Conservation (phyloP, 805 yeast species). For the Schizosaccharomyces octosporus region DNA sequence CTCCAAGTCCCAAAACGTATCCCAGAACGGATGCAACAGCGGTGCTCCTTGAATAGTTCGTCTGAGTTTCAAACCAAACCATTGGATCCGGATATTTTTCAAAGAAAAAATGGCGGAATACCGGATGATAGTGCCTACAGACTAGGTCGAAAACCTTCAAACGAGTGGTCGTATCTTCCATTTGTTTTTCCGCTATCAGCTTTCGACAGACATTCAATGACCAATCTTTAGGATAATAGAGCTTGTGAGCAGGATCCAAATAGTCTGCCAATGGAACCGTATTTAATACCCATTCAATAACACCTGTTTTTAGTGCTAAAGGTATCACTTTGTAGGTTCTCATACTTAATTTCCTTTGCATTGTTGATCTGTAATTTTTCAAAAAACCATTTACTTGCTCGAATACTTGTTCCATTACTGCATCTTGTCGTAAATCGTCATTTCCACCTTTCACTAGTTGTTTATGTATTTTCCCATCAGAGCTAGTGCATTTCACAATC, state of each 20-base stretch:
- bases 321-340: slow-evolving; percentile 81
- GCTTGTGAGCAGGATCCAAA: slow-evolving; percentile 35
- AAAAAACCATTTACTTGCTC: slow-evolving; percentile 56
- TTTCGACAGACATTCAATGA: slow-evolving; percentile 34
- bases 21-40: slow-evolving; percentile 79
- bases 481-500: slow-evolving; percentile 29
- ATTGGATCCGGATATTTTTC: slow-evolving; percentile 41
- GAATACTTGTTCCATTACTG: slow-evolving; percentile 93
- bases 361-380: slow-evolving; percentile 27
- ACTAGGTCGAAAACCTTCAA: slow-evolving; percentile 24
- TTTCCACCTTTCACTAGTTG: slow-evolving; percentile 61
- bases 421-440: slow-evolving; percentile 86
- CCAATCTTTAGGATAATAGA: slow-evolving; percentile 19
- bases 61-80: slow-evolving; percentile 46
- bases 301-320: slow-evolving; percentile 63
- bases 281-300: slow-evolving; percentile 68
- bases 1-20: slow-evolving; percentile 74
- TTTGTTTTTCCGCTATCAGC: slow-evolving; percentile 35
- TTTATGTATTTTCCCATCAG: slow-evolving; percentile 34
- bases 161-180: slow-evolving; percentile 14
- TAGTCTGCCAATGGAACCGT: slow-evolving; percentile 50
- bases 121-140: slow-evolving; percentile 32
- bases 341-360: slow-evolving; percentile 32
- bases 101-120: slow-evolving; percentile 44
- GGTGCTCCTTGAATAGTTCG: slow-evolving; percentile 45